A percentile compares a stretch with the other conserved stretches of the same genome.
Conservation (phyloP, 2,329 filamentous ascomycete genomes). For the Dactylellina leptospora region DNA sequence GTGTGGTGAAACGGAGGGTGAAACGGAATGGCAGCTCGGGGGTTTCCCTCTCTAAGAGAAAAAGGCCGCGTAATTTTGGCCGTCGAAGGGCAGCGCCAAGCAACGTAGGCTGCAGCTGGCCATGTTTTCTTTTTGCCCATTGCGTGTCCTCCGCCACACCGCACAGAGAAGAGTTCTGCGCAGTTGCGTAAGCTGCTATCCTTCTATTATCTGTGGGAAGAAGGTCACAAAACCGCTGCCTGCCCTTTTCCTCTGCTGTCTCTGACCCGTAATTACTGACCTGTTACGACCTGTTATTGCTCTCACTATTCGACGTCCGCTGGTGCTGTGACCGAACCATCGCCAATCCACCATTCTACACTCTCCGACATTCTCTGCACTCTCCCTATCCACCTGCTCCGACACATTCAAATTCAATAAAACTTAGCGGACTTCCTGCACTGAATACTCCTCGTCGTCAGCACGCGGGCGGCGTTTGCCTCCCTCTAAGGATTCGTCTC, state of each 20-base stretch:
- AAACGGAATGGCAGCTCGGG: neutral
- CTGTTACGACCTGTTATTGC: too few relatives aligned
- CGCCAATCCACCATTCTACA: neutral
- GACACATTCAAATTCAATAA: constrained; percentile 8
- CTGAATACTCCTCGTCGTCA: too few relatives aligned
- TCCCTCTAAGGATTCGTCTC: too few relatives aligned
- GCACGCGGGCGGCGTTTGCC: too few relatives aligned
- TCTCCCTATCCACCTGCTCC: neutral
- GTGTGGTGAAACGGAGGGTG: neutral
- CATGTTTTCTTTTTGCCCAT: constrained; percentile 48
- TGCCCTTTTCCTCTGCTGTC: too few relatives aligned
- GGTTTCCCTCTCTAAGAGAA: constrained; percentile 23
- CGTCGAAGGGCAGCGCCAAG: constrained; percentile 41
- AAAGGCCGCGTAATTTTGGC: constrained; percentile 51
- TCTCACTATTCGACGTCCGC: neutral
- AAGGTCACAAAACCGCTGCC: constrained; percentile 12
- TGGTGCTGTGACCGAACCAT: neutral
- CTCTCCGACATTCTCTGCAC: too few relatives aligned
- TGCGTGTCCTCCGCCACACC: constrained; percentile 54
- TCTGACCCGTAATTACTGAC: too few relatives aligned
- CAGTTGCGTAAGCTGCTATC: constrained; percentile 48
- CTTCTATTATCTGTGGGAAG: neutral
- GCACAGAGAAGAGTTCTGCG: constrained; percentile 28
- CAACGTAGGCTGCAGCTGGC: constrained; percentile 47
- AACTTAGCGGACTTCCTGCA: too few relatives aligned